phyloP scores from a whole-genome alignment of 1,139 yeast species.

The Candida dubliniensis region DNA sequence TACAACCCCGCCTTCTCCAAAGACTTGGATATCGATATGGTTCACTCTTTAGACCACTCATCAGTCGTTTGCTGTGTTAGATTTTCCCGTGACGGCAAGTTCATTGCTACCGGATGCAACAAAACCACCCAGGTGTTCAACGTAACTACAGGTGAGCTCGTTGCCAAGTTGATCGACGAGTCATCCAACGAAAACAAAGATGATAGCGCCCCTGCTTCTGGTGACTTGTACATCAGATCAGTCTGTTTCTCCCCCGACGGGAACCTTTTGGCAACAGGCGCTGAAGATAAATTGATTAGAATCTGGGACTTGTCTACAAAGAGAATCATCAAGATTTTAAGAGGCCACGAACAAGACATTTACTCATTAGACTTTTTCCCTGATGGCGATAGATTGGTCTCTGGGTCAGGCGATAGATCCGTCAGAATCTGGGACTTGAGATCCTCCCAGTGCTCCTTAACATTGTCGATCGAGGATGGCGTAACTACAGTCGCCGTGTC shows the following conservation, averaged over 20 bases:
- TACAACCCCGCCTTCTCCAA: slow-evolving; percentile 80
- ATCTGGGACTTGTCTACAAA: slow-evolving; percentile 94
- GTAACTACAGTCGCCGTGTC: slow-evolving; percentile 97
- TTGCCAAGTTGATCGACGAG: slow-evolving; percentile 87
- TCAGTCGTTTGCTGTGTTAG: slow-evolving; percentile 97
- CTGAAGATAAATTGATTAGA: slow-evolving; percentile 94
- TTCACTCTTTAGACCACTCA: slow-evolving; percentile 87
- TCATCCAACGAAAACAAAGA: slow-evolving; percentile 24
- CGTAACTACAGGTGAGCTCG: slow-evolving; percentile 87
- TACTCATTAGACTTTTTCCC: slow-evolving; percentile 95
- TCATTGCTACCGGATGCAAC: slow-evolving; percentile 95
- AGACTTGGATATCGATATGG: slow-evolving; percentile 79
- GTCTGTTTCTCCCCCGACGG: slow-evolving; percentile 98
- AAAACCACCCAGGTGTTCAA: slow-evolving; percentile 93
- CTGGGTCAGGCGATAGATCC: slow-evolving; percentile 96
- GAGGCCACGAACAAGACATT: slow-evolving; percentile 97
- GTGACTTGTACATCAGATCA: slow-evolving; percentile 90
- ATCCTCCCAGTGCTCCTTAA: slow-evolving; percentile 85
- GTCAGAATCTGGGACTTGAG: slow-evolving; percentile 97
- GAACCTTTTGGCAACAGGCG: slow-evolving; percentile 93
- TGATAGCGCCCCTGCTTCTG: slow-evolving; percentile 40
- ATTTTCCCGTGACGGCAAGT: slow-evolving; percentile 89
- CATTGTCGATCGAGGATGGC: slow-evolving; percentile 92
- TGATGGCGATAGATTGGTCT: slow-evolving; percentile 89
- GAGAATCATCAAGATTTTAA: slow-evolving; percentile 81